phyloP scores from a whole-genome alignment of 495 filamentous ascomycete genomes.

The Penicillium chermesinum region DNA sequence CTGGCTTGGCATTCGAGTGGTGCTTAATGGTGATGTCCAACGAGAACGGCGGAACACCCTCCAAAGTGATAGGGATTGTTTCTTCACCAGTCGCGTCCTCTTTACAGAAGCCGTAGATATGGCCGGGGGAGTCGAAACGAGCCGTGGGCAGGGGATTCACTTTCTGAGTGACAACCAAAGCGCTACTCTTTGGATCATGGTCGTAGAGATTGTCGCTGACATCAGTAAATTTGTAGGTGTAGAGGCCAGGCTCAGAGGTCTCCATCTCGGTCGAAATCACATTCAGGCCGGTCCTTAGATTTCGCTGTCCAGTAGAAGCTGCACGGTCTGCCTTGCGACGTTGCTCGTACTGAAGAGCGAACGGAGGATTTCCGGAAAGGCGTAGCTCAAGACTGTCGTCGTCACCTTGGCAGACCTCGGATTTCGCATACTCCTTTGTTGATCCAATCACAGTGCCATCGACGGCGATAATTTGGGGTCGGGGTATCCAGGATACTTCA shows the following conservation, averaged over 20 bases:
- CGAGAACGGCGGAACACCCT: slow-evolving; percentile 81
- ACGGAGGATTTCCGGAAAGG: slow-evolving; percentile 79
- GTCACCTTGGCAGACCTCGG: slow-evolving; percentile 90
- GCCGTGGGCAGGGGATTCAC: slow-evolving; percentile 79
- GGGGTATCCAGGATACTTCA: slow-evolving; percentile 73
- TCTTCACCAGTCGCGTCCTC: slow-evolving; percentile 76
- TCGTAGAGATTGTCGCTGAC: slow-evolving; percentile 81
- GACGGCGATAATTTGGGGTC: slow-evolving; percentile 65
- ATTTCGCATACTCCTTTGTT: slow-evolving; percentile 55
- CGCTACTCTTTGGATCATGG: slow-evolving; percentile 55
- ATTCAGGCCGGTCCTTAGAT: slow-evolving; percentile 64
- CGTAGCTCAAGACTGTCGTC: slow-evolving; percentile 79
- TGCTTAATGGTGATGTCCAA: slow-evolving; percentile 91
- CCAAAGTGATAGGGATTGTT: slow-evolving; percentile 75
- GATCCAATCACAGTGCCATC: slow-evolving; percentile 53
- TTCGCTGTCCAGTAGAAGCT: slow-evolving; percentile 52
- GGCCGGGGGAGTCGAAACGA: slow-evolving; percentile 77
- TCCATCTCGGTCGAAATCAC: slow-evolving; percentile 75
- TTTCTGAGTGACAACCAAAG: slow-evolving; percentile 67
- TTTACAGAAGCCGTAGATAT: slow-evolving; percentile 91
- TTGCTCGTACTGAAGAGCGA: slow-evolving; percentile 74
- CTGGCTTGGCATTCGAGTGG: slow-evolving; percentile 70
- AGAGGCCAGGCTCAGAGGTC: slow-evolving; percentile 70
- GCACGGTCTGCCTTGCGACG: slow-evolving; percentile 60
- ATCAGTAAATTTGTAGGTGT: slow-evolving; percentile 79